Conservation (phyloP, 495 filamentous ascomycete species). For the Talaromyces ruber region DNA sequence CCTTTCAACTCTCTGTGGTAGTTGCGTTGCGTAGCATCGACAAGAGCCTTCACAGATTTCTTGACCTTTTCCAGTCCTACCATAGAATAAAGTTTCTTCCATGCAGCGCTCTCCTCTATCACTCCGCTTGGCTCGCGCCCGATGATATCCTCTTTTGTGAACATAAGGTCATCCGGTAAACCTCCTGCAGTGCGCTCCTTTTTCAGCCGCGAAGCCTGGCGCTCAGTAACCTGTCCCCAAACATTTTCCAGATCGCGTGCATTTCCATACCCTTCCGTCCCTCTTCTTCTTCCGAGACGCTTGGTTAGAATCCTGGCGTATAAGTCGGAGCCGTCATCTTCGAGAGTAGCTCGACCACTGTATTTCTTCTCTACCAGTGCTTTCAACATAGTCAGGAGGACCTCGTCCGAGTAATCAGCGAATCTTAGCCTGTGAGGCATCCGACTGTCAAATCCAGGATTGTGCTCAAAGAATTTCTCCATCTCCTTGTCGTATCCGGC, state of each 20-base stretch:
- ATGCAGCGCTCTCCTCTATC: not conserved
- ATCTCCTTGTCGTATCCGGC: conserved; percentile 73
- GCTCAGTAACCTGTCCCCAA: too few species aligned
- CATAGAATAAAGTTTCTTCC: conserved; percentile 3
- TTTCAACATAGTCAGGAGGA: conserved; percentile 50
- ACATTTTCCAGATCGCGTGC: too few species aligned
- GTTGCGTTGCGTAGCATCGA: conserved; percentile 1
- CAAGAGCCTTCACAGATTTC: not conserved
- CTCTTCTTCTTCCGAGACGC: conserved; percentile 52
- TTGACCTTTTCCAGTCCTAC: conserved; percentile 4
- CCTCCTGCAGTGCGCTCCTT: too few species aligned
- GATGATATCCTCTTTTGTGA: conserved; percentile 8
- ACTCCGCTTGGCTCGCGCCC: not conserved
- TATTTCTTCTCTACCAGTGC: conserved; percentile 40
- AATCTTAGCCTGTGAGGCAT: conserved; percentile 61
- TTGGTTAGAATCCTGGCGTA: conserved; percentile 56
- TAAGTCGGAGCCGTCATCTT: conserved; percentile 50
- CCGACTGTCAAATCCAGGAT: conserved; percentile 64
- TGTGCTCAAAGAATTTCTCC: conserved; percentile 73
- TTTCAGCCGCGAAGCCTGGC: too few species aligned
- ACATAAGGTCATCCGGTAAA: too few species aligned
- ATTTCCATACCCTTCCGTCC: too few species aligned
- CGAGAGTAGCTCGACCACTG: conserved; percentile 44
- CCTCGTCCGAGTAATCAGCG: conserved; percentile 57
- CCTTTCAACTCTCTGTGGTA: not conserved